Percentiles rank a stretch among this genome's conserved stretches.
Evolutionary conservation across 371 early-diverging fungal species (phyloP).

Genomic region (Gilbertella persicaria): DNA sequence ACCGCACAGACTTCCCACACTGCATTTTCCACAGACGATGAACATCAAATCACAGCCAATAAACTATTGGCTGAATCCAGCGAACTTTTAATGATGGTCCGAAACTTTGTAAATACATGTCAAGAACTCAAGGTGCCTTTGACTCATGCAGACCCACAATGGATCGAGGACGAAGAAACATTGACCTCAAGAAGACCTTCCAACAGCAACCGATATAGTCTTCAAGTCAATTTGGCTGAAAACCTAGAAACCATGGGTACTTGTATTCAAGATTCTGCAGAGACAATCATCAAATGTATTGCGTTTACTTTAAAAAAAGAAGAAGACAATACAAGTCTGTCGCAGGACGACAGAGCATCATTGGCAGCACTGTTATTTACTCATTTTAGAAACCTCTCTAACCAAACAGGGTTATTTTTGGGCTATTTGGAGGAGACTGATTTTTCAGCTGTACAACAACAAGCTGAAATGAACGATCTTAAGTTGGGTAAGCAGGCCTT

Average conservation of each 20-base stretch:
- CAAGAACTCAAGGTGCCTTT: conserved; percentile 26
- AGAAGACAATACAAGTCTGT: not conserved
- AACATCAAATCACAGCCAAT: conserved; percentile 46
- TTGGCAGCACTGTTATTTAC: conserved; percentile 44
- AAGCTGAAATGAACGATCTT: conserved; percentile 10
- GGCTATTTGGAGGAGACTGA: conserved; percentile 32
- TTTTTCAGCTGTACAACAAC: conserved; percentile 10
- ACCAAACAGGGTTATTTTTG: conserved; percentile 35
- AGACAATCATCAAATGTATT: conserved; percentile 28
- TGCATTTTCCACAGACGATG: conserved; percentile 44
- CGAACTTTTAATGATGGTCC: conserved; percentile 27
- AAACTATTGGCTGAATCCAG: conserved; percentile 24
- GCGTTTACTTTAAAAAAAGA: not conserved
- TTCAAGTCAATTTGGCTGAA: conserved; percentile 22
- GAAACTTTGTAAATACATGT: conserved; percentile 34
- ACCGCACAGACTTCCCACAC: conserved; percentile 31
- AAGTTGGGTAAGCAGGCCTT: conserved; percentile 30
- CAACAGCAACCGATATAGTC: conserved; percentile 10
- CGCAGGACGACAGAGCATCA: conserved; percentile 10
- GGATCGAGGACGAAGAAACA: conserved; percentile 1
- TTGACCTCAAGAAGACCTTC: not conserved
- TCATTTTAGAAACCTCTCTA: conserved; percentile 48
- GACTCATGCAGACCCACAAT: conserved; percentile 19
- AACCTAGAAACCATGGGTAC: conserved; percentile 26
- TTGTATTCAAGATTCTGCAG: conserved; percentile 30